Percentiles rank a stretch among this genome's conserved stretches.
Evolutionary conservation across 345 rosid species (phyloP).

Genomic region (Litchi chinensis): DNA sequence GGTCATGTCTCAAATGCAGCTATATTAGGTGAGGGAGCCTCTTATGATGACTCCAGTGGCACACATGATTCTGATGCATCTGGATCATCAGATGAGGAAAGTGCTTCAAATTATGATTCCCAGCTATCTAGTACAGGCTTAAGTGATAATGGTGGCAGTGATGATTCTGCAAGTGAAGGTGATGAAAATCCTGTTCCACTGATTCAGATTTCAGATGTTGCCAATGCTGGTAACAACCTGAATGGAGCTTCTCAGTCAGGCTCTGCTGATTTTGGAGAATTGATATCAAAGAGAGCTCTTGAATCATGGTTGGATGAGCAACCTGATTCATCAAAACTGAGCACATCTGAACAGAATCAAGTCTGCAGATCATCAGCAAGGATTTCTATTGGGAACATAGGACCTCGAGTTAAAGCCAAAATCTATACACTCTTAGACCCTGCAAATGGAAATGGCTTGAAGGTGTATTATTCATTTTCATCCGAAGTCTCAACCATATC

Average conservation of each 20-base stretch:
- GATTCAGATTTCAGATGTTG: slow-evolving; percentile 71
- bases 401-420: slow-evolving; percentile 67
- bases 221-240: slow-evolving; percentile 29
- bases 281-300: slow-evolving; percentile 62
- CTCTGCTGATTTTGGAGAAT: slow-evolving; percentile 49
- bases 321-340: slow-evolving; percentile 55
- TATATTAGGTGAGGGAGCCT: slow-evolving; percentile 30
- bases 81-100: slow-evolving; percentile 66
- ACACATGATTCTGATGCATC: slow-evolving; percentile 50
- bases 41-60: slow-evolving; percentile 30
- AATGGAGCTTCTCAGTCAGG: slow-evolving; percentile 34
- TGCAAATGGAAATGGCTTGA: slow-evolving; percentile 82
- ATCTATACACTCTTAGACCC: slow-evolving; percentile 70
- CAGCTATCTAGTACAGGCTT: slow-evolving; percentile 51
- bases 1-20: slow-evolving; percentile 35
- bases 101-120: slow-evolving; percentile 71
- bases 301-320: slow-evolving; percentile 92
- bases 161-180: slow-evolving; percentile 52
- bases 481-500: slow-evolving; percentile 70
- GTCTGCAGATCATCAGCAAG: slow-evolving; percentile 61
- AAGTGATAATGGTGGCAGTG: slow-evolving; percentile 38
- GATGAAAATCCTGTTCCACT: slow-evolving; percentile 52
- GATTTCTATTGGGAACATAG: slow-evolving; percentile 77
- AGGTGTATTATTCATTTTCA: slow-evolving; percentile 78
- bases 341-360: slow-evolving; percentile 42